Percentiles rank a stretch among this genome's conserved stretches.
Conservation (phyloP, 352 stramenopile genomes). For the Globisporangium takayamanum region DNA sequence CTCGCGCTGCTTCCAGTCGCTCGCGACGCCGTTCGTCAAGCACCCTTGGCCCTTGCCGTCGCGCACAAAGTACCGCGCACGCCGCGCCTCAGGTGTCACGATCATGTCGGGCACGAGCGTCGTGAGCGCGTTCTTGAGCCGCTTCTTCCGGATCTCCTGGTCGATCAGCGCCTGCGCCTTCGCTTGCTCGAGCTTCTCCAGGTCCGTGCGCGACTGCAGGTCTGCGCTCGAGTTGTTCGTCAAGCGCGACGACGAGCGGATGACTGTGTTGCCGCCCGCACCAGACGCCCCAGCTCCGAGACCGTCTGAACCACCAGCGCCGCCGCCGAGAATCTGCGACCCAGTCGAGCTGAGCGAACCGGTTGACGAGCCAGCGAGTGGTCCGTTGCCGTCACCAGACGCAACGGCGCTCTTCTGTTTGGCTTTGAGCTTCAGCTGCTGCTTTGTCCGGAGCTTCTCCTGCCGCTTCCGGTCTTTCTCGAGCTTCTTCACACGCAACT, state of each 20-base stretch:
- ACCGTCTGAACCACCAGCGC: constrained; percentile 18
- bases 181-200: constrained; percentile 80
- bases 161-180: constrained; percentile 69
- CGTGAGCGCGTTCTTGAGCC: constrained; percentile 76
- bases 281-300: constrained; percentile 3
- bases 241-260: constrained; percentile 76
- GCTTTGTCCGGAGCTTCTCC: constrained; percentile 73
- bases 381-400: constrained; percentile 14
- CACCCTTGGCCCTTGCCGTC: constrained; percentile 53
- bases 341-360: background rate
- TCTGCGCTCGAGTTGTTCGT: constrained; percentile 84
- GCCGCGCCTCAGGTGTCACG: constrained; percentile 46
- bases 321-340: background rate
- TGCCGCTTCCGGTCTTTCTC: constrained; percentile 85
- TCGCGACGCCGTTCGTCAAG: constrained; percentile 54
- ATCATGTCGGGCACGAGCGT: constrained; percentile 85
- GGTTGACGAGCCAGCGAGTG: background rate
- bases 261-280: constrained; percentile 22
- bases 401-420: constrained; percentile 29
- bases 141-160: constrained; percentile 78
- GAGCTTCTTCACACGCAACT: constrained; percentile 77
- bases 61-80: constrained; percentile 42
- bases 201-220: constrained; percentile 56
- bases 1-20: constrained; percentile 60
- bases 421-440: constrained; percentile 48